Evolutionary conservation across 495 filamentous ascomycete species (phyloP).

Genomic region (Penicillium desertorum): DNA sequence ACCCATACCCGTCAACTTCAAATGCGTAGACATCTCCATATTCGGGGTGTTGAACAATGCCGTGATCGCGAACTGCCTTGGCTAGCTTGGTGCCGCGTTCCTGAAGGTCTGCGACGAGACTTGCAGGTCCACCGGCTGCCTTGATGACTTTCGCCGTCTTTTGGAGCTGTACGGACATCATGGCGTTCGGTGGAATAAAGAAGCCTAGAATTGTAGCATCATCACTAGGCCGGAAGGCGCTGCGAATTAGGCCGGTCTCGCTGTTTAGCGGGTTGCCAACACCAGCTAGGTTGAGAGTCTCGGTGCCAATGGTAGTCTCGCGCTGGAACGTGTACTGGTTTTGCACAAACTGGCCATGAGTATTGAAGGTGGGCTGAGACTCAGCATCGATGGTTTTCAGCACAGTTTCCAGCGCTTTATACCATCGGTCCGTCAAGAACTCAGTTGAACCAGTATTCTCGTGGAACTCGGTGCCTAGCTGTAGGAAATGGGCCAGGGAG

Average conservation of each 20-base stretch:
- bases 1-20: conserved; percentile 95
- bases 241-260: conserved; percentile 82
- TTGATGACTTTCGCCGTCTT: conserved; percentile 69
- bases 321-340: conserved; percentile 90
- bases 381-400: conserved; percentile 75
- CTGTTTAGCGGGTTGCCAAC: conserved; percentile 87
- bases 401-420: conserved; percentile 71
- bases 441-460: conserved; percentile 72
- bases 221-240: conserved; percentile 94
- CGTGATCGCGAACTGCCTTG: conserved; percentile 80
- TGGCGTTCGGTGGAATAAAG: conserved; percentile 94
- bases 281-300: conserved; percentile 80
- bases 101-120: conserved; percentile 54
- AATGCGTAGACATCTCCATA: conserved; percentile 93
- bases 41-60: conserved; percentile 78
- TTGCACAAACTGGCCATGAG: conserved; percentile 56
- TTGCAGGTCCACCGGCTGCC: conserved; percentile 52
- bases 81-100: conserved; percentile 67
- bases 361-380: conserved; percentile 73
- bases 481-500: conserved; percentile 88
- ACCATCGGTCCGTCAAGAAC: conserved; percentile 79
- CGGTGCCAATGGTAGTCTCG: conserved; percentile 75
- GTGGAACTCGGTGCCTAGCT: conserved; percentile 82
- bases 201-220: conserved; percentile 95
- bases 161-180: conserved; percentile 89